These are phyloP conservation scores for Hypoxylon subgilvum DNA, from an alignment of 495 filamentous ascomycete genomes.

Conservation along the genomic window DNA sequence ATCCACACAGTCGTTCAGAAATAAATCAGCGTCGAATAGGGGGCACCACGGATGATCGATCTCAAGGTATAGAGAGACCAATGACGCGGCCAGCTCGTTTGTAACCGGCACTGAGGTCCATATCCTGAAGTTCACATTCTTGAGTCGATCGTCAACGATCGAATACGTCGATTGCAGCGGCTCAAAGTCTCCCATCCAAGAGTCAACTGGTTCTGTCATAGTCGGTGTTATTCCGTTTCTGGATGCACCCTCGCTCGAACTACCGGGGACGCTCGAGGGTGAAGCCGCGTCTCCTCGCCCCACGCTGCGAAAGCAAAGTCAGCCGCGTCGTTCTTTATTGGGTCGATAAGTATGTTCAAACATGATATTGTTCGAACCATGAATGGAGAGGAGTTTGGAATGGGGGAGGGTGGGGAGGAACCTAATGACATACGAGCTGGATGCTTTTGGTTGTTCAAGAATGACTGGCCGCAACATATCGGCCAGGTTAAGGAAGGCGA, in stretches of 20 bases:
- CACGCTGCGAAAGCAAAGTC: conserved; percentile 5
- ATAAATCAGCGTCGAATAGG: conserved; percentile 36
- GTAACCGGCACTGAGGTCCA: conserved; percentile 35
- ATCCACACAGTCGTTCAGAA: conserved; percentile 31
- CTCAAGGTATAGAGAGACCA: conserved; percentile 35
- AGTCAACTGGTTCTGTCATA: neutral
- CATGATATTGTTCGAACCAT: too few relatives aligned
- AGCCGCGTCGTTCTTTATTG: neutral
- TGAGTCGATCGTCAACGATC: conserved; percentile 29
- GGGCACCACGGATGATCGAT: conserved; percentile 33
- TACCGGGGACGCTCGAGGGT: neutral
- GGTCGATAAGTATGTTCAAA: too few relatives aligned
- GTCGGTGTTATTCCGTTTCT: conserved; percentile 3
- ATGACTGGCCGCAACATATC: conserved; percentile 22
- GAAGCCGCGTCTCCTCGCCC: conserved; percentile 11
- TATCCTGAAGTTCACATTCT: conserved; percentile 14
- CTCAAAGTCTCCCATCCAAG: conserved; percentile 10
- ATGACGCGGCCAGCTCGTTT: conserved; percentile 24
- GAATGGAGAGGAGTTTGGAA: too few relatives aligned
- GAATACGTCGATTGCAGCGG: conserved; percentile 16
- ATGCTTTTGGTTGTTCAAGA: conserved; percentile 1
- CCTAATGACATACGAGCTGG: conserved; percentile 6
- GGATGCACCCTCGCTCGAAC: neutral
- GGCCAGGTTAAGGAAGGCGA: conserved; percentile 26
- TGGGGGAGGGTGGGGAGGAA: too few relatives aligned